These are phyloP conservation scores for Powellomyces hirtus DNA, from an alignment of 192 early-diverging fungal genomes.

Conservation along the genomic window DNA sequence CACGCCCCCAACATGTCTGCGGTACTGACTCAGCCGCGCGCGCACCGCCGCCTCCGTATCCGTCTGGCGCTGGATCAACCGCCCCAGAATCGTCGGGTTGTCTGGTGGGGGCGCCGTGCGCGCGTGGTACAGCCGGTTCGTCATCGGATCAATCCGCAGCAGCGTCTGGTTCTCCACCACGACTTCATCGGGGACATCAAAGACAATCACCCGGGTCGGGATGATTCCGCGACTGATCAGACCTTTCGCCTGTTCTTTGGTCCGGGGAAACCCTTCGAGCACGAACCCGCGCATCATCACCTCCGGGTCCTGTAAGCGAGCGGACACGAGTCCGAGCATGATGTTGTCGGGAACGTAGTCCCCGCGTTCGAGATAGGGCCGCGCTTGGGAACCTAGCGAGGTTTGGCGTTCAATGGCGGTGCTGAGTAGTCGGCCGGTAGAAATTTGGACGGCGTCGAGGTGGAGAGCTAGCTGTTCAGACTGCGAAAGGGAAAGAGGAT, in stretches of 20 bases:
- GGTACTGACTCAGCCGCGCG: constrained; percentile 25
- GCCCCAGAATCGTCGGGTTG: constrained; percentile 19
- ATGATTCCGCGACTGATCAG: constrained; percentile 40
- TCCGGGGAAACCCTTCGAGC: constrained; percentile 53
- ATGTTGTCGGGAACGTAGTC: constrained; percentile 55
- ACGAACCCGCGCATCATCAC: constrained; percentile 40
- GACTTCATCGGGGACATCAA: constrained; percentile 41
- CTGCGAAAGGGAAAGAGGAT: constrained; percentile 1
- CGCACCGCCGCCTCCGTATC: constrained; percentile 29
- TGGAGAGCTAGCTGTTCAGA: constrained; percentile 36
- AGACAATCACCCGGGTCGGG: constrained; percentile 32
- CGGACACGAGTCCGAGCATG: constrained; percentile 44
- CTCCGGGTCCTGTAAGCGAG: constrained; percentile 46
- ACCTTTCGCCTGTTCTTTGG: constrained; percentile 48
- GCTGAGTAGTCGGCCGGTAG: constrained; percentile 33
- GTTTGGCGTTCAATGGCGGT: constrained; percentile 48
- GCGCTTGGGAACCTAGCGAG: constrained; percentile 44
- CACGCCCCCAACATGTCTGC: constrained; percentile 20
- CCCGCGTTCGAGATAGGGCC: constrained; percentile 48
- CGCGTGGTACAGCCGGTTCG: constrained; percentile 37
- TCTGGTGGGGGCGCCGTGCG: constrained; percentile 35
- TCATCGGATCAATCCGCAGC: constrained; percentile 47
- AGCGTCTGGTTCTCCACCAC: constrained; percentile 30
- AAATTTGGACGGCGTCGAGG: constrained; percentile 42
- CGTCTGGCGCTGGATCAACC: constrained; percentile 36